phyloP scores from a whole-genome alignment of 805 yeast species.

The Pachysolen tannophilus region DNA sequence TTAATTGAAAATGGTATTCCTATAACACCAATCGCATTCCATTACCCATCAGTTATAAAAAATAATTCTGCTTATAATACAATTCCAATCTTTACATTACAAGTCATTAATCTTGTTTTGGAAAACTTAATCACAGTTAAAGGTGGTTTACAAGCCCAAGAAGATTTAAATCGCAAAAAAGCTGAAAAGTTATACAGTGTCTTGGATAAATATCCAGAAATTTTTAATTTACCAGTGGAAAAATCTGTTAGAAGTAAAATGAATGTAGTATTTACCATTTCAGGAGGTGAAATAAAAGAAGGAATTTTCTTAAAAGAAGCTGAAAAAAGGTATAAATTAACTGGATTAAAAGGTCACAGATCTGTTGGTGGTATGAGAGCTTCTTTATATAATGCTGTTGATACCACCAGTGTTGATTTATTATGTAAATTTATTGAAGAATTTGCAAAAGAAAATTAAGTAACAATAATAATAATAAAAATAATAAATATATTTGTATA shows the following conservation, averaged over 20 bases:
- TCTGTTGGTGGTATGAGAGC: slow-evolving; percentile 97
- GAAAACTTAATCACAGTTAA: slow-evolving; percentile 42
- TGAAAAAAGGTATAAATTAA: slow-evolving; percentile 38
- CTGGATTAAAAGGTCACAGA: slow-evolving; percentile 91
- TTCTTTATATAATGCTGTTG: slow-evolving; percentile 84
- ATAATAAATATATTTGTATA: too few species aligned
- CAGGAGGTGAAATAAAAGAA: slow-evolving; percentile 52
- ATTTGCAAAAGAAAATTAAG: slow-evolving; percentile 42
- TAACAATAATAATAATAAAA: not conserved
- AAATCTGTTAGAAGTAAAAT: slow-evolving; percentile 66
- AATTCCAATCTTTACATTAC: slow-evolving; percentile 87
- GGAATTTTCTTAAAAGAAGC: slow-evolving; percentile 66
- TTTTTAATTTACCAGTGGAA: slow-evolving; percentile 63
- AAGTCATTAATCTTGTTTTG: slow-evolving; percentile 74
- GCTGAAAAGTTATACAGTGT: slow-evolving; percentile 56
- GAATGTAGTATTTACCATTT: slow-evolving; percentile 87
- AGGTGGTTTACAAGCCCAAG: slow-evolving; percentile 71
- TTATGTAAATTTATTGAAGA: slow-evolving; percentile 49
- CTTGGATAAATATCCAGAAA: slow-evolving; percentile 55
- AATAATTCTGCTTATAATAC: slow-evolving; percentile 95
- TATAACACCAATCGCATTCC: slow-evolving; percentile 80
- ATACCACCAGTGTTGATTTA: slow-evolving; percentile 46
- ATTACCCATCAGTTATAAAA: slow-evolving; percentile 76
- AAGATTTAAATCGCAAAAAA: slow-evolving; percentile 49
- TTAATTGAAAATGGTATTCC: slow-evolving; percentile 58